Percentiles rank a stretch among this genome's conserved stretches.
These are phyloP conservation scores for Syzygium aromaticum DNA, from an alignment of 345 rosid genomes.

Conservation along the genomic window DNA sequence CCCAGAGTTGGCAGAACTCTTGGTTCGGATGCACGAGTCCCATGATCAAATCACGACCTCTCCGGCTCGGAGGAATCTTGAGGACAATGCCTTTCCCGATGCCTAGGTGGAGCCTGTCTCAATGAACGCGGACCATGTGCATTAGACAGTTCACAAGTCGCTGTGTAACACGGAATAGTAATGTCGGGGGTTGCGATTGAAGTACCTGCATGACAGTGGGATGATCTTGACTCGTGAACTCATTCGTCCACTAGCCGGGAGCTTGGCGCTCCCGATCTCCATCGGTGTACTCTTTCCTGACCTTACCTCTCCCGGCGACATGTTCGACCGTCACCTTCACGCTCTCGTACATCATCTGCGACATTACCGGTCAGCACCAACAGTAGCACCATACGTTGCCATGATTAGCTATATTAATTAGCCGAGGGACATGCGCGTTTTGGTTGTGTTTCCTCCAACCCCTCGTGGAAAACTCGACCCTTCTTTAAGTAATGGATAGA, in stretches of 20 bases:
- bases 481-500: neutral
- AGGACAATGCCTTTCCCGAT: neutral
- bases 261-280: conserved; percentile 9
- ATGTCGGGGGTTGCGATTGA: no score
- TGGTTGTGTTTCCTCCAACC: neutral
- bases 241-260: conserved; percentile 29
- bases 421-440: neutral
- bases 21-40: neutral
- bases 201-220: conserved; percentile 53
- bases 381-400: neutral
- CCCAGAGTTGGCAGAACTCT: neutral
- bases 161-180: neutral
- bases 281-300: conserved; percentile 14
- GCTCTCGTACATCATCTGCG: conserved; percentile 42
- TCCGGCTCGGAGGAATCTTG: neutral
- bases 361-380: neutral
- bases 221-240: conserved; percentile 45
- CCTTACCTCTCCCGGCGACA: conserved; percentile 29
- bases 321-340: conserved; percentile 42
- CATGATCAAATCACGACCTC: neutral
- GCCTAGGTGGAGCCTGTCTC: neutral
- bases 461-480: neutral
- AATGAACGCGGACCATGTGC: neutral
- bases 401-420: neutral
- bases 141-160: neutral